Evolutionary conservation across 345 rosid species (phyloP).

Genomic region (Gossypium ekmanianum): DNA sequence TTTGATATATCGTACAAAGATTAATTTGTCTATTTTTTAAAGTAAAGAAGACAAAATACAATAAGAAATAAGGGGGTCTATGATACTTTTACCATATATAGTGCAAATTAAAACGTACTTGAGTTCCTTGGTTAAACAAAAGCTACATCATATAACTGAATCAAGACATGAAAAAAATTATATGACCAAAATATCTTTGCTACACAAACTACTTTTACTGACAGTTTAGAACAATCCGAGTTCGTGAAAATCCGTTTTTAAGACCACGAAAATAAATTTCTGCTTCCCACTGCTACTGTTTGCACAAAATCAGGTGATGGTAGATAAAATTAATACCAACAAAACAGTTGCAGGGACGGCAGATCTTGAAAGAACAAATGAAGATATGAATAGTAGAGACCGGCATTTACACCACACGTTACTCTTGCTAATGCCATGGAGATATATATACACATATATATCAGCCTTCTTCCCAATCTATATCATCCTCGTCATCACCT

Average conservation of each 20-base stretch:
- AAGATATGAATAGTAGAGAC: not conserved
- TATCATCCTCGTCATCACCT: constrained; percentile 59
- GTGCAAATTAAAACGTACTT: not conserved
- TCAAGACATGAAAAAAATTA: not conserved
- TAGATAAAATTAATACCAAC: not conserved
- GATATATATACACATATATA: not conserved
- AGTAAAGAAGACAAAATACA: too few species aligned
- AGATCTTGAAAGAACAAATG: not conserved
- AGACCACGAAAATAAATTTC: not conserved
- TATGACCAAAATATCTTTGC: not conserved
- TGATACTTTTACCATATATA: too few species aligned
- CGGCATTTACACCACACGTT: not conserved
- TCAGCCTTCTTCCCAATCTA: constrained; percentile 93
- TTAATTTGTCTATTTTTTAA: too few species aligned
- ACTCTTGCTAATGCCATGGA: not conserved
- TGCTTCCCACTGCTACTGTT: not conserved
- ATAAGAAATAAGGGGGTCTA: too few species aligned
- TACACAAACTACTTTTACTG: not conserved
- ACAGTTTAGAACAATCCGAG: not conserved
- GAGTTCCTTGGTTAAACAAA: not conserved
- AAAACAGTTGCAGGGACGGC: not conserved
- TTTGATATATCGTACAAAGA: too few species aligned
- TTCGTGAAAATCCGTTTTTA: not conserved
- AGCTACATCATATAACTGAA: not conserved
- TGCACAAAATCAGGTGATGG: not conserved